Percentiles rank a stretch among this genome's conserved stretches.
Evolutionary conservation across 2,329 filamentous ascomycete species (phyloP).

Genomic region (Fusarium guadeloupense): DNA sequence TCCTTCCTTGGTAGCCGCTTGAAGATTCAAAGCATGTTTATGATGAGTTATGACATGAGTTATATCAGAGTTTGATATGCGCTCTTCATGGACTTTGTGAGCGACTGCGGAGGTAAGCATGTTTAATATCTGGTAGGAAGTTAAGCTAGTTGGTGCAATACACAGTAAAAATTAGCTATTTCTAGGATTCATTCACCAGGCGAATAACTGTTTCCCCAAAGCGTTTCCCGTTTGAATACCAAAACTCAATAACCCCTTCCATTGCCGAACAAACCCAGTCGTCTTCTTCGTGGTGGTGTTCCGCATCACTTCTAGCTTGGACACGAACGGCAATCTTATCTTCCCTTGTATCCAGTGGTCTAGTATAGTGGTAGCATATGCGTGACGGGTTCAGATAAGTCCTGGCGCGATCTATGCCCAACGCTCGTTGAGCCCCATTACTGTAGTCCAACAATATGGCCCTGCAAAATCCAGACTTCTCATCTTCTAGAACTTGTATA

Average conservation of each 20-base stretch:
- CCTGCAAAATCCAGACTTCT: not conserved
- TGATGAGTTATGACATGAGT: too few relatives aligned
- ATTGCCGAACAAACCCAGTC: constrained; percentile 8
- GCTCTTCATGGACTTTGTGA: too few relatives aligned
- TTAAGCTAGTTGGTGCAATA: too few relatives aligned
- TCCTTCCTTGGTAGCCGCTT: constrained; percentile 38
- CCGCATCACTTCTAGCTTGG: not conserved
- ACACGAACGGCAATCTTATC: not conserved
- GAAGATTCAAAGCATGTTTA: too few relatives aligned
- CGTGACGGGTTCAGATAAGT: not conserved
- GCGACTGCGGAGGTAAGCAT: too few relatives aligned
- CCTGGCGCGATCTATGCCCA: not conserved
- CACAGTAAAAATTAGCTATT: too few relatives aligned
- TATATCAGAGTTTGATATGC: too few relatives aligned
- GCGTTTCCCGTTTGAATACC: constrained; percentile 13
- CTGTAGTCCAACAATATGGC: constrained; percentile 5
- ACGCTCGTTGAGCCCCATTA: not conserved
- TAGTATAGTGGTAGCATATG: not conserved
- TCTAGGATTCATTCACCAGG: not conserved
- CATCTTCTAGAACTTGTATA: not conserved
- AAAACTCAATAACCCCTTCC: constrained; percentile 7
- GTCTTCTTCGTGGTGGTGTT: not conserved
- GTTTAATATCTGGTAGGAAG: too few relatives aligned
- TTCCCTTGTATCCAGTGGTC: not conserved
- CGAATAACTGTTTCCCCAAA: constrained; percentile 1